Evolutionary conservation across 768 basidiomycete species (phyloP).

Genomic region (Suillus luteus): DNA sequence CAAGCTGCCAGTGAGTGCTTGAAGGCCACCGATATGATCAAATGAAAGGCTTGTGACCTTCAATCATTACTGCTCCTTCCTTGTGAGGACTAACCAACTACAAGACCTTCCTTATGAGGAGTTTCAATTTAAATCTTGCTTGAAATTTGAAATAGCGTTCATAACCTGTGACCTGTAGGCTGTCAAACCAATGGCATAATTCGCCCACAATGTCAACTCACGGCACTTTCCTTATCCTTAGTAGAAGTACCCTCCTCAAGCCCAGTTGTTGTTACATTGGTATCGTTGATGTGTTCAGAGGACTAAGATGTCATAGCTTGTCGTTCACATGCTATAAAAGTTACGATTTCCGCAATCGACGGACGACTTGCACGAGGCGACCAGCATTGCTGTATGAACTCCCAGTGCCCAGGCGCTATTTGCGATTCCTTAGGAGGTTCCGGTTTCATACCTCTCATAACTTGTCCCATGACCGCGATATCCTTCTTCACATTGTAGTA

Average conservation of each 20-base stretch:
- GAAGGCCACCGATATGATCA: background rate
- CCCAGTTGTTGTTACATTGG: background rate
- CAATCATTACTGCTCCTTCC: background rate
- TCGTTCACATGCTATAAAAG: background rate
- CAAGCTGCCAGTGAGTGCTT: conserved; percentile 5
- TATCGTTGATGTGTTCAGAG: background rate
- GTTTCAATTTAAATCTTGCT: background rate
- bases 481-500: background rate
- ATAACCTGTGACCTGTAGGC: too few species aligned
- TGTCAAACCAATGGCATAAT: too few species aligned
- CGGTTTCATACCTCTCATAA: too few species aligned
- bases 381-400: conserved; percentile 1
- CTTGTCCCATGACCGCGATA: background rate
- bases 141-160: background rate
- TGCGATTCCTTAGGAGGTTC: background rate
- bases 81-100: conserved; percentile 1
- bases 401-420: background rate
- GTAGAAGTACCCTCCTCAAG: background rate
- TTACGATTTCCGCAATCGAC: background rate
- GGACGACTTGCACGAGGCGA: background rate
- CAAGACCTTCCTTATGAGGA: conserved; percentile 14
- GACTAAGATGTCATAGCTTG: background rate
- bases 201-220: too few species aligned
- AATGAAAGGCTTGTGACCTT: background rate
- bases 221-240: background rate